Base-by-base conservation (phyloP, 345 rosid genomes). In the Orychophragmus violaceus region DNA sequence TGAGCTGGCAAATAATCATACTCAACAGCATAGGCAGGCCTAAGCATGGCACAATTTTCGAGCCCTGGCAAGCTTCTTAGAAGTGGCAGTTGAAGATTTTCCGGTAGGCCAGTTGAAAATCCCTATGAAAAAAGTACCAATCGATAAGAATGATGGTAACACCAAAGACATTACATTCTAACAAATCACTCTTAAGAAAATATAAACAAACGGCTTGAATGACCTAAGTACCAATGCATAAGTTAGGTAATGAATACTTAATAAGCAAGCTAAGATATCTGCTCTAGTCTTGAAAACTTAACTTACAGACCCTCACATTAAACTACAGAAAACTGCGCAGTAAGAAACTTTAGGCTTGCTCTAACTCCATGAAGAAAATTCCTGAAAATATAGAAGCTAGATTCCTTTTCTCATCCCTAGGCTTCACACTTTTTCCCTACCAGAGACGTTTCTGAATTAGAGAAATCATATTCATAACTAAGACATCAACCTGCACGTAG, bases 1-100 rank as follows among this genome's bases (percentile, higher is more conserved):
- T 93, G 73, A 69, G 98, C 97, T 59, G 98, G 98, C 58, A 93
- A 80, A 85, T 80, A 93, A 82, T 93, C 98, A 39, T 93, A 93
- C 82, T 93, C 98, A 57, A 93, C 98, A 61, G 98, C 97, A 82
- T 93, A 93, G 18, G 98, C 97, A 78, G 97, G 98, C 80, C 98
- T 90, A 53, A 93, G 74, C 96, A 93, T 90, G 44, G 91, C 84
- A 53, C 98, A 93, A 63, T 85, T 90, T 70, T 93, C 97, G n/a
- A 93, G 96, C 66, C 98, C 98, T 30, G 97, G 98, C 80, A 93
- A 82, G 68, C 90, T 86, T 81, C 98, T 84, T 72, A 93, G 74
- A 69, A 93, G 97, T n/a, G 98, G 98, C 64, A 93, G 71, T 81
- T 93, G 98, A 57, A 93, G 76, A 68, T 82, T 86, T 82, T 93